Evolutionary conservation across 805 yeast species (phyloP), one percentile per base, ranked within the genome.

Genomic region (Zygosaccharomyces kombuchaensis): DNA sequence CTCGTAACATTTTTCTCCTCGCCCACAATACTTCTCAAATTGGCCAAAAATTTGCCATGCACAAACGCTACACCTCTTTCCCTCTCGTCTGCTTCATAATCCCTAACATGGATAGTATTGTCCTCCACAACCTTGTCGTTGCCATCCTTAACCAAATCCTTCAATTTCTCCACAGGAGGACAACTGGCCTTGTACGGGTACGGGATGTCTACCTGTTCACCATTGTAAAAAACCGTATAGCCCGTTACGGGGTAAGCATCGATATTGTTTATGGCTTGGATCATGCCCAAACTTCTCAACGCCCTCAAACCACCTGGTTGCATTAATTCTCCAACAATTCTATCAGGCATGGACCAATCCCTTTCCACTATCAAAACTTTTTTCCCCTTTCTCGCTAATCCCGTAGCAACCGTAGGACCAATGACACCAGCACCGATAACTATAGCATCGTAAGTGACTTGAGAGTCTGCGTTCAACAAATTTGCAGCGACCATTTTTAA

Each of bases 341-440:
- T 76, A 66, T 93, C 96, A 1, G 99, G 99, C 64, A 80, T 84
- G 16, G 78, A 66, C 87, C 96, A 87, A 61, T 88, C 96, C 51
- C 96, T 77, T 63, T 93, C 99, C 13, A 84, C 72, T 10, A 74
- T 66, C 9, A 81, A 63, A 6, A 93, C 97, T 42, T 76, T 75
- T 54, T 96, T 76, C 26, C 98, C 98, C 59, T 87, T 95, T 56
- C 91, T 76, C 1, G 96, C 98, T 45, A 93, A 69, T 3, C 86
- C 89, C 1, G 89, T 84, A 36, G 97, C 97, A 14, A 91, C 74
- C 45, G 91, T 82, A 2, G 99, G 96, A 1, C 99, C 99, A 19
- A 88, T 83, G 16, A 91, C 96, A 45, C 99, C 99, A n/a, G 98
- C 97, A n/a, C 99, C 99, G 32, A 93, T 81, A 21, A 93, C 84